Evolutionary conservation across 2,329 filamentous ascomycete genomes (phyloP).

Genomic region (Xylaria sp.): DNA sequence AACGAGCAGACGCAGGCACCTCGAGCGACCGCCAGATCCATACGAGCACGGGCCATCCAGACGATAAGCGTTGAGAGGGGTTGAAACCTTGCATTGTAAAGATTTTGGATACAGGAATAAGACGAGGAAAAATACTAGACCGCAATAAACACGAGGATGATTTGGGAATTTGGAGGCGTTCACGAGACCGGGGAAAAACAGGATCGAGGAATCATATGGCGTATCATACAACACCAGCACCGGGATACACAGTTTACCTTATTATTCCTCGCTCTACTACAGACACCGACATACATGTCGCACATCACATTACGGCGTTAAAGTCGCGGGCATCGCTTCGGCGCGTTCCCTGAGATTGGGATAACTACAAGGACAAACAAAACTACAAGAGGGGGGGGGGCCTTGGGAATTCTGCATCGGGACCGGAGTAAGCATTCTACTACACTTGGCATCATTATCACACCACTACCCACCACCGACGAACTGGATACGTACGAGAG

Average conservation of each 20-base stretch:
- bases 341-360: conserved; percentile 21
- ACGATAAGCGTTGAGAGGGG: conserved; percentile 29
- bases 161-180: conserved; percentile 32
- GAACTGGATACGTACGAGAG: background rate
- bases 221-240: conserved; percentile 18
- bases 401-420: conserved; percentile 39
- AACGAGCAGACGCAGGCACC: conserved; percentile 36
- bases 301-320: conserved; percentile 30
- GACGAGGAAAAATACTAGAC: conserved; percentile 25
- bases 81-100: conserved; percentile 18
- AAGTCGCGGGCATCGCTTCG: conserved; percentile 7
- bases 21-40: conserved; percentile 35
- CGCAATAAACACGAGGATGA: conserved; percentile 26
- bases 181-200: conserved; percentile 23
- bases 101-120: conserved; percentile 20
- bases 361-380: conserved; percentile 27
- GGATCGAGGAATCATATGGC: conserved; percentile 14
- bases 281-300: conserved; percentile 16
- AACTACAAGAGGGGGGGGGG: conserved; percentile 21
- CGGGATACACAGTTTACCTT: conserved; percentile 14
- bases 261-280: conserved; percentile 20
- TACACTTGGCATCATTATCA: conserved; percentile 28
- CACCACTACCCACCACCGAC: conserved; percentile 10
- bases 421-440: conserved; percentile 40
- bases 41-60: conserved; percentile 39